Evolutionary conservation across 2,329 filamentous ascomycete genomes (phyloP).

Genomic region (Myotisia sp.): DNA sequence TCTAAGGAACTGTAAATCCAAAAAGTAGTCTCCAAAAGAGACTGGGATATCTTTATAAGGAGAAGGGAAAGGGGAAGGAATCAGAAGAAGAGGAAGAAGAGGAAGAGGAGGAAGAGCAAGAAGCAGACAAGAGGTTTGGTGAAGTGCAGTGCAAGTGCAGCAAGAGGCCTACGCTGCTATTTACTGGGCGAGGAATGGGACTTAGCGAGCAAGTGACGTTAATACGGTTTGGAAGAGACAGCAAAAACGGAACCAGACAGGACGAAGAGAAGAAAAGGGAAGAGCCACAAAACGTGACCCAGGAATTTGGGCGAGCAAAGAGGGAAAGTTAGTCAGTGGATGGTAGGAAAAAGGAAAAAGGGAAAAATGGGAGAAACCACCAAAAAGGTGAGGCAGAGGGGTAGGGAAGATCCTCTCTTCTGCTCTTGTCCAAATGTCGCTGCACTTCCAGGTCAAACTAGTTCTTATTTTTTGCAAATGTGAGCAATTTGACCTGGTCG

Average conservation of each 20-base stretch:
- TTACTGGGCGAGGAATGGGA: too few species aligned
- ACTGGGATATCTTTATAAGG: background rate
- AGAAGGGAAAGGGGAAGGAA: background rate
- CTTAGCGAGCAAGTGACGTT: too few species aligned
- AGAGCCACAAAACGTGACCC: constrained; percentile 7
- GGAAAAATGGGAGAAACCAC: constrained; percentile 12
- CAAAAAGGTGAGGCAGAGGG: background rate
- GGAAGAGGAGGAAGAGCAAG: constrained; percentile 2
- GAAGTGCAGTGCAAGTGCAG: background rate
- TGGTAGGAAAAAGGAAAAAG: constrained; percentile 4
- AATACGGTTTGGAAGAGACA: constrained; percentile 12
- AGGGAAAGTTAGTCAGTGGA: too few species aligned
- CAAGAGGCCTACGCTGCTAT: too few species aligned
- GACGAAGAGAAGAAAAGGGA: constrained; percentile 1
- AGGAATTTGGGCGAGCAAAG: constrained; percentile 8
- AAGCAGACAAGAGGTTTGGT: background rate
- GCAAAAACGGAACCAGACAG: constrained; percentile 7
- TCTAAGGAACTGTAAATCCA: too few species aligned
- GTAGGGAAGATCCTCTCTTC: background rate
- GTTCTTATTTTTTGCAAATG: too few species aligned
- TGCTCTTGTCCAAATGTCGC: too few species aligned
- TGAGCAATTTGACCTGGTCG: too few species aligned
- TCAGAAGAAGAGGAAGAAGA: background rate
- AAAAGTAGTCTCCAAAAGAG: background rate
- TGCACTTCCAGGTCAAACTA: too few species aligned